These are phyloP conservation scores for Neurospora discreta DNA, from an alignment of 495 filamentous ascomycete species.

Conservation along the genomic window DNA sequence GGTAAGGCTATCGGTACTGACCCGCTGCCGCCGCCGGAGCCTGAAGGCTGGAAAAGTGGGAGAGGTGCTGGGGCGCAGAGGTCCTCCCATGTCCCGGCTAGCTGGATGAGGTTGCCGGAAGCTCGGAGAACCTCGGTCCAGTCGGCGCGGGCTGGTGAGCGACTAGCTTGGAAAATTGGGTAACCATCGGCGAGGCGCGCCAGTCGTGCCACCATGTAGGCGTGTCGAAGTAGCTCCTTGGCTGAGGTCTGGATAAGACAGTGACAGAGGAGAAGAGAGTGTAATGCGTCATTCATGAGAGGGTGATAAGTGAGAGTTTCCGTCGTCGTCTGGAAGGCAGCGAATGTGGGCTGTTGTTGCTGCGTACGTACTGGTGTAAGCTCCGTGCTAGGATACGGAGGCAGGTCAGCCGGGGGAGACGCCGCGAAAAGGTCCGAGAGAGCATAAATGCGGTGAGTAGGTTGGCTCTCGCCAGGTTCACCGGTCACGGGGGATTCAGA, in stretches of 20 bases:
- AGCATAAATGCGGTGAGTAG: slow-evolving; percentile 25
- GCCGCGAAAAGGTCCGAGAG: slow-evolving; percentile 46
- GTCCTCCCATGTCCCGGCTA: slow-evolving; percentile 52
- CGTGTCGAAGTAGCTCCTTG: slow-evolving; percentile 63
- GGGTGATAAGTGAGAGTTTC: slow-evolving; percentile 73
- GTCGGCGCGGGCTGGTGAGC: slow-evolving; percentile 61
- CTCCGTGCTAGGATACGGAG: slow-evolving; percentile 42
- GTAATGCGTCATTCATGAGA: slow-evolving; percentile 61
- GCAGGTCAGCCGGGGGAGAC: slow-evolving; percentile 43
- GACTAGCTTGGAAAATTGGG: slow-evolving; percentile 63
- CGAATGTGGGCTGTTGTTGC: slow-evolving; percentile 8
- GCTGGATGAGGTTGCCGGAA: slow-evolving; percentile 52
- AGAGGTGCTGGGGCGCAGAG: slow-evolving; percentile 60
- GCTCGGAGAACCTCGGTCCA: slow-evolving; percentile 66
- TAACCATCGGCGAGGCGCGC: slow-evolving; percentile 65
- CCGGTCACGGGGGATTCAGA: slow-evolving; percentile 6
- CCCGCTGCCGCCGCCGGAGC: not conserved
- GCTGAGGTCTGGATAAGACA: slow-evolving; percentile 60
- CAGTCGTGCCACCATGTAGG: slow-evolving; percentile 66
- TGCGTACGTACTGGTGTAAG: slow-evolving; percentile 15
- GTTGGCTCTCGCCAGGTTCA: not conserved
- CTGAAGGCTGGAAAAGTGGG: slow-evolving; percentile 18
- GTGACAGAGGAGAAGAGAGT: slow-evolving; percentile 62
- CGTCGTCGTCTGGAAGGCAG: slow-evolving; percentile 27
- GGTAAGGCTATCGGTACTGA: slow-evolving; percentile 3